phyloP scores from a whole-genome alignment of 176 grass and related monocot genomes.

The Carex myosuroides region DNA sequence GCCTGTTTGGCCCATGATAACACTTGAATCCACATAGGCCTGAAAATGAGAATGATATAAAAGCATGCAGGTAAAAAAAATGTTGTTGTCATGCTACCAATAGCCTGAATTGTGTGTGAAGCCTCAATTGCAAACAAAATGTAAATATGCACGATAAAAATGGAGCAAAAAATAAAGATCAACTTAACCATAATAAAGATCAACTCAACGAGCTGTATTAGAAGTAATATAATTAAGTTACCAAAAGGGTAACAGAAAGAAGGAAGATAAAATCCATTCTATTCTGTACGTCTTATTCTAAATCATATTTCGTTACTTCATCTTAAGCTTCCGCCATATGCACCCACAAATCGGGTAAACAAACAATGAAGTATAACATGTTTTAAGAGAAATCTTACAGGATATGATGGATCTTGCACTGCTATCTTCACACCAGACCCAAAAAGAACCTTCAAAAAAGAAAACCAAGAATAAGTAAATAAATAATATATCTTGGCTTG shows the following conservation, averaged over 20 bases:
- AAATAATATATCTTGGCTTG: background rate
- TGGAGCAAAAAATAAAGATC: background rate
- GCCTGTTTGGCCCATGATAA: slow-evolving; percentile 80
- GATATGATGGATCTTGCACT: slow-evolving; percentile 96
- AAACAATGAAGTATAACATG: background rate
- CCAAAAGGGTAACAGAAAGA: background rate
- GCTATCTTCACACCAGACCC: slow-evolving; percentile 79
- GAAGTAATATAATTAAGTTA: background rate
- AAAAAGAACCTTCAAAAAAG: slow-evolving; percentile 64
- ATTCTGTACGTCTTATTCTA: background rate
- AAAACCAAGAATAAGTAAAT: slow-evolving; percentile 10
- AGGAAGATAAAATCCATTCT: background rate
- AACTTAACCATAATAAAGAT: background rate
- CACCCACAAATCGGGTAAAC: background rate
- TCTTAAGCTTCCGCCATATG: background rate
- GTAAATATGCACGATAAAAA: background rate
- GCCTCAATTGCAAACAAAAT: background rate
- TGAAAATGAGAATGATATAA: slow-evolving; percentile 19
- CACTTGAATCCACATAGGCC: slow-evolving; percentile 95
- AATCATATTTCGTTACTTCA: background rate
- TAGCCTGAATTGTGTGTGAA: background rate
- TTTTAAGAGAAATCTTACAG: slow-evolving; percentile 38
- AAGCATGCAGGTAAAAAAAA: background rate
- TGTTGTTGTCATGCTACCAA: background rate
- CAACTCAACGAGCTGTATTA: background rate